Evolutionary conservation across 768 basidiomycete genomes (phyloP).

Genomic region (Dioszegia hungarica): DNA sequence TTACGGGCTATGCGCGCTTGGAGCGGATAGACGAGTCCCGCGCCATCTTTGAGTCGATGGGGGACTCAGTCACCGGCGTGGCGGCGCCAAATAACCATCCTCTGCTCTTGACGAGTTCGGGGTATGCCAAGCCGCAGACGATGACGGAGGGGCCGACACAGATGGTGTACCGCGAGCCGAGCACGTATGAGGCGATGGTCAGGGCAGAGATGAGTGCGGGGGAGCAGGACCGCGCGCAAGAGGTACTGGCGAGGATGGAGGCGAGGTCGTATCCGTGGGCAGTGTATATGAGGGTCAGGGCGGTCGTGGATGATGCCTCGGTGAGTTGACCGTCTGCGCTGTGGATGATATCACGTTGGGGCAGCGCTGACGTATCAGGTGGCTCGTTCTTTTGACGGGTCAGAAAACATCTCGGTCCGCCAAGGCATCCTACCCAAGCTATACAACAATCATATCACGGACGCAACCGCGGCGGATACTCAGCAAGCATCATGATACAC

Average conservation of each 20-base stretch:
- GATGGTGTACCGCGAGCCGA: constrained; percentile 75
- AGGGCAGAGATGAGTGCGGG: constrained; percentile 75
- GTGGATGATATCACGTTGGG: neutral
- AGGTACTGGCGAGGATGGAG: constrained; percentile 66
- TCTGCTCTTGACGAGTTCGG: constrained; percentile 56
- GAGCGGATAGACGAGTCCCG: constrained; percentile 70
- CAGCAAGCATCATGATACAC: too few relatives aligned
- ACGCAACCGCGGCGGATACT: too few relatives aligned
- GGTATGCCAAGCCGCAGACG: constrained; percentile 43
- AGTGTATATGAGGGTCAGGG: constrained; percentile 37
- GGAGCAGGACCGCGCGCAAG: constrained; percentile 60
- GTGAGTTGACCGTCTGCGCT: neutral
- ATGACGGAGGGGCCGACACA: constrained; percentile 50
- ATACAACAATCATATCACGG: too few relatives aligned
- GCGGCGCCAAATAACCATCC: constrained; percentile 86
- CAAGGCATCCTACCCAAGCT: too few relatives aligned
- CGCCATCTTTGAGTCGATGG: constrained; percentile 69
- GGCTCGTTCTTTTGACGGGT: too few relatives aligned
- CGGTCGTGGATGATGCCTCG: constrained; percentile 26
- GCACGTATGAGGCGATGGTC: constrained; percentile 77
- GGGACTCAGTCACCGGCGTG: constrained; percentile 68
- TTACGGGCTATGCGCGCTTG: constrained; percentile 66
- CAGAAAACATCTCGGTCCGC: too few relatives aligned
- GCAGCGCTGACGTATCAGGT: neutral
- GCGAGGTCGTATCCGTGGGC: constrained; percentile 50